Evolutionary conservation across 192 early-diverging fungal species (phyloP).

Genomic region (Backusella morwellensis): DNA sequence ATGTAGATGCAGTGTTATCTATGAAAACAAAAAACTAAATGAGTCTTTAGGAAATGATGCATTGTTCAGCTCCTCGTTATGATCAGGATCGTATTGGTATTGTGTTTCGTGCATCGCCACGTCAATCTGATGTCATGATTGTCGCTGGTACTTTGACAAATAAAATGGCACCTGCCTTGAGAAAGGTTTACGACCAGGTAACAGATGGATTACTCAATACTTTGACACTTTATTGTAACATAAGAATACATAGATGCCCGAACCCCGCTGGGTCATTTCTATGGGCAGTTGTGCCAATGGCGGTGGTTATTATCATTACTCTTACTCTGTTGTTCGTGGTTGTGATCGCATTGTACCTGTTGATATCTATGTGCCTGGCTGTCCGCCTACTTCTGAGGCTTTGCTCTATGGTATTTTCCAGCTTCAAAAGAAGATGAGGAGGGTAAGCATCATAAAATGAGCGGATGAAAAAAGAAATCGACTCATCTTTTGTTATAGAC

Average conservation of each 20-base stretch:
- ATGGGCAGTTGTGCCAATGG: slow-evolving; percentile 98
- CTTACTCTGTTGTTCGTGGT: slow-evolving; percentile 92
- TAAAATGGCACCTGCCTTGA: slow-evolving; percentile 93
- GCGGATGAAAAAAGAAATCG: neutral
- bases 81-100: slow-evolving; percentile 98
- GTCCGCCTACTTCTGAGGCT: slow-evolving; percentile 96
- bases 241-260: slow-evolving; percentile 67
- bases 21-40: neutral
- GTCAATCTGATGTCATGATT: slow-evolving; percentile 99
- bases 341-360: slow-evolving; percentile 96
- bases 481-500: slow-evolving; percentile 14
- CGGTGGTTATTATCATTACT: slow-evolving; percentile 99
- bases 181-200: slow-evolving; percentile 65
- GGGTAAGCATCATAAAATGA: slow-evolving; percentile 34
- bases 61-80: slow-evolving; percentile 94
- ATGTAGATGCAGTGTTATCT: neutral
- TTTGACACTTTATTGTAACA: neutral
- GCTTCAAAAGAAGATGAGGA: slow-evolving; percentile 98
- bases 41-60: slow-evolving; percentile 90
- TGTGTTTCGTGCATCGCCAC: slow-evolving; percentile 94
- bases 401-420: slow-evolving; percentile 94
- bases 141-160: slow-evolving; percentile 97
- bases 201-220: too few species aligned
- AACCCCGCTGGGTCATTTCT: slow-evolving; percentile 97
- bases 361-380: slow-evolving; percentile 96